A percentile compares a stretch with the other conserved stretches of the same genome.
Conservation (phyloP, 192 early-diverging fungal genomes). For the Dissophora globulifera region DNA sequence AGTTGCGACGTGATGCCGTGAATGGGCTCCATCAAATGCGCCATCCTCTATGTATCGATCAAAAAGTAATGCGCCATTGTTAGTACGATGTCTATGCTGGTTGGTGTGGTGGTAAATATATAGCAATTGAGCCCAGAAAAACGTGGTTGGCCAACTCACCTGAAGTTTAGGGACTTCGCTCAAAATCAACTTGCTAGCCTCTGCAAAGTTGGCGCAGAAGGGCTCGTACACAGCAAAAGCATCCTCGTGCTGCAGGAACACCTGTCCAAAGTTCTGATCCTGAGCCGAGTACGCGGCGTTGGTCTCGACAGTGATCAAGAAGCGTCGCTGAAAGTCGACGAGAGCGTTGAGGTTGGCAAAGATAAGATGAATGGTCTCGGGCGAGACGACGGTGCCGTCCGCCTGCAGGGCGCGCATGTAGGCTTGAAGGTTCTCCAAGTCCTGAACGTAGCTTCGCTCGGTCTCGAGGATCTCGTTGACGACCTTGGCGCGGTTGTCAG, state of each 20-base stretch:
- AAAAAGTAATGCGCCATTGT: too few relatives aligned
- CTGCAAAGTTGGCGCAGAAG: slow-evolving; percentile 92
- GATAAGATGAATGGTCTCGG: slow-evolving; percentile 82
- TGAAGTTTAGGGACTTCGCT: slow-evolving; percentile 72
- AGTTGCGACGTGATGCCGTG: slow-evolving; percentile 91
- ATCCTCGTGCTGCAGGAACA: slow-evolving; percentile 82
- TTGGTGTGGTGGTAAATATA: too few relatives aligned
- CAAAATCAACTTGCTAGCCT: slow-evolving; percentile 75
- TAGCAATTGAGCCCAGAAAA: too few relatives aligned
- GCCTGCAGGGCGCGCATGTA: slow-evolving; percentile 78
- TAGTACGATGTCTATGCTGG: too few relatives aligned
- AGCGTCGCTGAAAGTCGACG: slow-evolving; percentile 96
- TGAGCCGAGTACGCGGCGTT: slow-evolving; percentile 71
- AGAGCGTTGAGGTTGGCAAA: slow-evolving; percentile 95
- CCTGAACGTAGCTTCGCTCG: slow-evolving; percentile 90
- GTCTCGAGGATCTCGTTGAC: slow-evolving; percentile 93
- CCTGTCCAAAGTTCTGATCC: slow-evolving; percentile 90
- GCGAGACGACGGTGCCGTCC: slow-evolving; percentile 75
- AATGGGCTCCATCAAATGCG: slow-evolving; percentile 81
- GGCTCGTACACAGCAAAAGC: slow-evolving; percentile 89
- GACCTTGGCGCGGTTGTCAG: slow-evolving; percentile 89
- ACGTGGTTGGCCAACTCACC: too few relatives aligned
- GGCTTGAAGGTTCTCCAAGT: slow-evolving; percentile 84
- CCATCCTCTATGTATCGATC: slow-evolving; percentile 59
- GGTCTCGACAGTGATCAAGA: slow-evolving; percentile 90